Base-by-base conservation (phyloP, 768 basidiomycete genomes). In the Galerina marginata region DNA sequence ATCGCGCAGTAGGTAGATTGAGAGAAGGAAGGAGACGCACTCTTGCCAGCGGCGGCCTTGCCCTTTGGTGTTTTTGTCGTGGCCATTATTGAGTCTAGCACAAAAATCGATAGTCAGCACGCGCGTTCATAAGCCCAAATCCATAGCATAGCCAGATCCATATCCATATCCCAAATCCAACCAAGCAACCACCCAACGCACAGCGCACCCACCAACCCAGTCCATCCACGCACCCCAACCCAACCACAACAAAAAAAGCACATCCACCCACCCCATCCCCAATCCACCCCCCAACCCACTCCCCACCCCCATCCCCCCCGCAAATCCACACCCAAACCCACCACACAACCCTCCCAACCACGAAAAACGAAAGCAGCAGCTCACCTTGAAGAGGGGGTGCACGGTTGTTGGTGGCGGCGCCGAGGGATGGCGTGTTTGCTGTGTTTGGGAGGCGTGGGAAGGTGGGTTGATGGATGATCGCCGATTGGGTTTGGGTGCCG, bases 1-100 rank as follows among this genome's bases (percentile, higher is more conserved):
- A 9, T 15, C 23, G 5, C 37, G 20, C 25, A 11, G 9, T 16
- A 39, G n/a, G 45, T 5, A 16, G 42, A 20, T 5, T 4, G n/a
- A 11, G 36, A 16, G 36, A 11, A 29, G 44, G 50, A 11, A 46
- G 20, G 0, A 47, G 40, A 76, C 79, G 61, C 62, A 83, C 79
- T 64, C 72, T 78, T 83, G 71, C 45, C 51, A 48, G 72, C 71
- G 62, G 83, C 79, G 65, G 84, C 77, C 80, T 87, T 89, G 70
- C 83, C 81, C 80, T 91, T 91, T 61, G 82, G 71, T 52, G 83
- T 79, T 80, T 91, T 90, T 63, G 88, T 85, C 56, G 85, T 79
- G 77, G 89, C 86, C 89, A 91, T 90, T 76, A 59, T 59, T 69
- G 56, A 65, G 63, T 66, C 64, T 58, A 53, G n/a, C 20, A 52